Percentiles rank a stretch among this genome's conserved stretches.
phyloP scores from a whole-genome alignment of 2,329 filamentous ascomycete species.

The Eutypella sp. region DNA sequence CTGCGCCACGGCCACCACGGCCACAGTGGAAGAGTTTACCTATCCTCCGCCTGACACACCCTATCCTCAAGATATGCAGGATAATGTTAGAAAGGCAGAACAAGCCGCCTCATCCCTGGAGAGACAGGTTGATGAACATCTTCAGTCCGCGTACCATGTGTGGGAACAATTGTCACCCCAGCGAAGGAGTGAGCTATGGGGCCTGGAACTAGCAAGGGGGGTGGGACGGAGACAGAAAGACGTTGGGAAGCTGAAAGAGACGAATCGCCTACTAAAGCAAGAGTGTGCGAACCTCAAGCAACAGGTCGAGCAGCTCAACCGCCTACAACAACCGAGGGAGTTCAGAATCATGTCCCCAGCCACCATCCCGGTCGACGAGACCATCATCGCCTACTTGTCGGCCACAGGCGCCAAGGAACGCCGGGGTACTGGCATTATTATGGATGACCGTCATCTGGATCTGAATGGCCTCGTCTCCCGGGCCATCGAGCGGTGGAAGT shows the following conservation, averaged over 20 bases:
- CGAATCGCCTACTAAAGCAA: slow-evolving; percentile 48
- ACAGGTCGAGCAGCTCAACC: slow-evolving; percentile 56
- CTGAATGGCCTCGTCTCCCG: slow-evolving; percentile 45
- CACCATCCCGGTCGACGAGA: slow-evolving; percentile 47
- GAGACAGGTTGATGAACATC: slow-evolving; percentile 65
- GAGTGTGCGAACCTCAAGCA: slow-evolving; percentile 52
- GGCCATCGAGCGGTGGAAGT: slow-evolving; percentile 60
- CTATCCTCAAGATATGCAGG: slow-evolving; percentile 38
- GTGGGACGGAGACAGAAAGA: slow-evolving; percentile 54
- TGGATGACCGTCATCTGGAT: slow-evolving; percentile 49
- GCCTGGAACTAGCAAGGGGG: slow-evolving; percentile 55
- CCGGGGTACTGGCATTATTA: slow-evolving; percentile 38
- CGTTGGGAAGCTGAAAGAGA: slow-evolving; percentile 44
- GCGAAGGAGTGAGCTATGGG: slow-evolving; percentile 56
- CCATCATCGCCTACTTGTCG: slow-evolving; percentile 41
- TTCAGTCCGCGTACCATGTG: slow-evolving; percentile 70
- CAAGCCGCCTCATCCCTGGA: slow-evolving; percentile 56
- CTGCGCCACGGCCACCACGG: slow-evolving; percentile 45
- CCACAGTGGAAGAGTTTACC: slow-evolving; percentile 44
- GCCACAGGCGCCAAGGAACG: slow-evolving; percentile 39
- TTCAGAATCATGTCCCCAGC: slow-evolving; percentile 49
- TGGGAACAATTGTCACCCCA: slow-evolving; percentile 63
- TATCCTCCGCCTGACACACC: slow-evolving; percentile 40
- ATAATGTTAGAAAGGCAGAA: slow-evolving; percentile 44
- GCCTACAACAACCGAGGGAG: slow-evolving; percentile 55